phyloP scores from a whole-genome alignment of 352 stramenopile species.

The Globisporangium camurandrum region DNA sequence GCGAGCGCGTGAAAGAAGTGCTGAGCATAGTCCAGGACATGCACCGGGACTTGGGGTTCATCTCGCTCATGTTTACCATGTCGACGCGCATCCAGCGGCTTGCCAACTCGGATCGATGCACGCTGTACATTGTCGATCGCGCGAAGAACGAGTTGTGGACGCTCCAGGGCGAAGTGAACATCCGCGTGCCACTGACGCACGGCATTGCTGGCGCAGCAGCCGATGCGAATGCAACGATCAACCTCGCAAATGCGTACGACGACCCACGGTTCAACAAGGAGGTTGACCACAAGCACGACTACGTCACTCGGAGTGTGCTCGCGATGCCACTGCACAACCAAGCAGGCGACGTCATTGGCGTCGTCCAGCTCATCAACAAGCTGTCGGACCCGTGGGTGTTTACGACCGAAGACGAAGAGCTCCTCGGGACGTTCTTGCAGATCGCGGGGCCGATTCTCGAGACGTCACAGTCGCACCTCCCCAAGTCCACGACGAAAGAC shows the following conservation, averaged over 20 bases:
- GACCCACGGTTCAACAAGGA: constrained; percentile 87
- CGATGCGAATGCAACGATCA: constrained; percentile 61
- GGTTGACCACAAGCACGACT: constrained; percentile 83
- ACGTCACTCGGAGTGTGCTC: constrained; percentile 81
- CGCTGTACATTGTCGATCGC: constrained; percentile 89
- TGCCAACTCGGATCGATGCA: constrained; percentile 88
- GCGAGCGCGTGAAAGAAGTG: constrained; percentile 71
- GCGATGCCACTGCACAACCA: constrained; percentile 82
- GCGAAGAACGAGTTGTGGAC: constrained; percentile 88
- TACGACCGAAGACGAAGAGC: constrained; percentile 78
- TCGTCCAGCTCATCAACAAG: constrained; percentile 89
- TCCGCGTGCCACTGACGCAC: constrained; percentile 79
- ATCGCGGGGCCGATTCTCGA: constrained; percentile 87
- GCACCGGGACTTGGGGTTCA: constrained; percentile 86
- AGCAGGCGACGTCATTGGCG: constrained; percentile 67
- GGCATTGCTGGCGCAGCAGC: constrained; percentile 79
- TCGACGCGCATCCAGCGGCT: constrained; percentile 82
- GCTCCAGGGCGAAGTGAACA: constrained; percentile 85
- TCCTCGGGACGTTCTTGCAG: constrained; percentile 81
- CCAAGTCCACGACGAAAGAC: constrained; percentile 41
- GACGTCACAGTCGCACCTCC: constrained; percentile 72
- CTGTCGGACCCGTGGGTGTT: constrained; percentile 65
- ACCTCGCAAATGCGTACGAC: constrained; percentile 82
- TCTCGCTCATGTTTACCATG: constrained; percentile 89
- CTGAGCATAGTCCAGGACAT: constrained; percentile 88